Percentiles rank a stretch among this genome's conserved stretches.
These are phyloP conservation scores for Berberis thunbergii DNA, from an alignment of 164 flowering plant genomes.

Conservation along the genomic window DNA sequence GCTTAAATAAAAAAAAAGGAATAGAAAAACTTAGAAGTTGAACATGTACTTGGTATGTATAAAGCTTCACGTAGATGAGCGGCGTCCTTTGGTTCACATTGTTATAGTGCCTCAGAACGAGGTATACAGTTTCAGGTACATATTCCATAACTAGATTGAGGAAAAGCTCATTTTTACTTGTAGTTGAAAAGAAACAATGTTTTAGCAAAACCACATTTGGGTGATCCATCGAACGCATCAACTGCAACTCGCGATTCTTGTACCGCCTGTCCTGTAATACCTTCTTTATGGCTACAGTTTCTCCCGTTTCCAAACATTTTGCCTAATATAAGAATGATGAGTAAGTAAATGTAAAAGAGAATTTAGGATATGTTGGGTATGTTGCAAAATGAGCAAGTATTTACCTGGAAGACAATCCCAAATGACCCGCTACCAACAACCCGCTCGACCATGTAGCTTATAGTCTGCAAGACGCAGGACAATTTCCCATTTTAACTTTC, in stretches of 20 bases:
- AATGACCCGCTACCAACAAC: constrained; percentile 95
- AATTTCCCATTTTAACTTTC: background rate
- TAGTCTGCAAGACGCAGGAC: constrained; percentile 44
- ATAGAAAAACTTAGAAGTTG: background rate
- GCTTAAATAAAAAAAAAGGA: background rate
- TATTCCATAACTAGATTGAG: constrained; percentile 94
- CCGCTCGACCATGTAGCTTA: constrained; percentile 97
- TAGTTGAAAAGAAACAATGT: constrained; percentile 93
- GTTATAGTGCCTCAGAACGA: constrained; percentile 73
- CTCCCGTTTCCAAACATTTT: constrained; percentile 91
- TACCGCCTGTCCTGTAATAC: constrained; percentile 91
- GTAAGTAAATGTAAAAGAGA: background rate
- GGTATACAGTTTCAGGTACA: constrained; percentile 81
- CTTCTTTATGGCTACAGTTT: constrained; percentile 88
- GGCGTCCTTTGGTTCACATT: constrained; percentile 87
- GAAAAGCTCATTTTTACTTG: constrained; percentile 80
- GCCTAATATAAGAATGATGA: constrained; percentile 36
- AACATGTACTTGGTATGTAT: constrained; percentile 57
- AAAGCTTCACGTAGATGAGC: constrained; percentile 81
- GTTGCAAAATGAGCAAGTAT: background rate
- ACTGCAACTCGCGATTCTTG: constrained; percentile 87
- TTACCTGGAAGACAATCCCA: constrained; percentile 90
- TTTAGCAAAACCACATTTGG: constrained; percentile 83
- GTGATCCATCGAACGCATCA: constrained; percentile 92
- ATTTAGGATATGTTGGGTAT: background rate